Evolutionary conservation across 2,329 filamentous ascomycete species (phyloP), one percentile per base, ranked within the genome.

Genomic region (Dryadomyces sulphureus): DNA sequence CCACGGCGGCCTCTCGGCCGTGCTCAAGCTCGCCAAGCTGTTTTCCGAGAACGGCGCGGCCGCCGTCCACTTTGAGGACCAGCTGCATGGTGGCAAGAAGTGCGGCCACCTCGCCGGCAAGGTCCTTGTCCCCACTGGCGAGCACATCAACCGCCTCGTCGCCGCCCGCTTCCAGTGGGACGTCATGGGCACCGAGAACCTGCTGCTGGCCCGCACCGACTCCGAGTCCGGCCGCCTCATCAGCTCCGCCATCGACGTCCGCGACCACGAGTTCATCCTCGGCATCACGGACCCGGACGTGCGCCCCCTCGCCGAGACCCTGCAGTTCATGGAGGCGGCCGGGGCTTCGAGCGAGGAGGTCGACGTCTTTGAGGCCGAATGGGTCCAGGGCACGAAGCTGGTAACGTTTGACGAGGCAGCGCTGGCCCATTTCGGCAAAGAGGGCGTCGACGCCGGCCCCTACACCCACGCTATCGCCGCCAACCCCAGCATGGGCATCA

Each of bases 161-260:
- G 89, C 92, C 2, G 81, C 90, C 3, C 81, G 92, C 49, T 95
- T 94, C 67, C 92, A 98, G 60, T 98, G 90, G 90, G 92, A 98
- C 58, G 73, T 95, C 55, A 96, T 98, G 90, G 92, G 90, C 41
- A 81, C 78, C 45, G 92, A 98, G 67, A 96, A 94, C 61, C 73
- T 96, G 4, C 79, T 96, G 38, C 92, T 98, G 59, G 92, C 92
- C 3, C 81, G 92, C 48, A 96, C 92, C 1, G 92, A 98, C 62
- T 93, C 88, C 1, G 92, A 96, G 64, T 94, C 86, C 51, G 92
- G 90, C 40, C 89, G 81, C 60, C 74, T 98, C 20, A 72, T 98
- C 46, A 93, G 84, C 48, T 94, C 84, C 49, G 86, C 88, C 14
- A 84, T 98, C 51, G 92, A 98, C 59, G 82, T 88, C 6, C 83